Base-by-base conservation (phyloP, 129 eudicot species). In the Arctium lappa region DNA sequence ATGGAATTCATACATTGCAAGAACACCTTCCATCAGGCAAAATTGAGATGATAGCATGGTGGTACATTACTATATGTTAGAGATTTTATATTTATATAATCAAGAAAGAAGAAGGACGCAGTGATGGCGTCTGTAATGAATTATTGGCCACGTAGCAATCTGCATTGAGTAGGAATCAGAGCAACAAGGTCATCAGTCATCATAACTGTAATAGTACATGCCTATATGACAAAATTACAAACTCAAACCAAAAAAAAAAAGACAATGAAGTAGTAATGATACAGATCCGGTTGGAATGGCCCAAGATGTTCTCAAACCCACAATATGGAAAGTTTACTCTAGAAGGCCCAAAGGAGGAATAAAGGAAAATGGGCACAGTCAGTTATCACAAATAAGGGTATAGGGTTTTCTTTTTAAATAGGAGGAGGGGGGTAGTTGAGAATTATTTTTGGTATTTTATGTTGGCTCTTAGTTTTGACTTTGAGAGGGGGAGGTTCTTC, bases 1-100 rank as follows among this genome's bases (percentile, higher is more conserved):
- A 44, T 30, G 46, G 44, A 79, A 44, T 46, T 79, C 69, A 69
- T 32, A 79, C 33, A 79, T 31, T 37, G 65, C n/a, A 33, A 79
- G 10, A 37, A 8, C 22, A 79, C 60, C 76, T 69, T 69, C 69
- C 69, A 40, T 18, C 70, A 63, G 32, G 70, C 11, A 16, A 60
- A 60, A 60, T 18, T 15, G 29, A 79, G 13, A 8, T 79, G n/a
- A 40, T 39, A 42, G 69, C 32, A 69, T 3, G 65, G 66, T n/a
- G 15, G 77, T 73, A 73, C 77, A 38, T 36, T n/a, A 18, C 18
- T 73, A 73, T 73, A 38, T 73, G 33, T 40, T 39, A 39, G 15
- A 38, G 40, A 79, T 18, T 31, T 27, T 42, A 72, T 30, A 71
- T 72, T 15, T 39, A 39, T 15, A 9, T 15, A 65, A 22, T 56